Percentiles rank a stretch among this genome's conserved stretches.
These are phyloP conservation scores for Gorgonomyces haynaldii DNA, from an alignment of 192 early-diverging fungal genomes.

Conservation along the genomic window DNA sequence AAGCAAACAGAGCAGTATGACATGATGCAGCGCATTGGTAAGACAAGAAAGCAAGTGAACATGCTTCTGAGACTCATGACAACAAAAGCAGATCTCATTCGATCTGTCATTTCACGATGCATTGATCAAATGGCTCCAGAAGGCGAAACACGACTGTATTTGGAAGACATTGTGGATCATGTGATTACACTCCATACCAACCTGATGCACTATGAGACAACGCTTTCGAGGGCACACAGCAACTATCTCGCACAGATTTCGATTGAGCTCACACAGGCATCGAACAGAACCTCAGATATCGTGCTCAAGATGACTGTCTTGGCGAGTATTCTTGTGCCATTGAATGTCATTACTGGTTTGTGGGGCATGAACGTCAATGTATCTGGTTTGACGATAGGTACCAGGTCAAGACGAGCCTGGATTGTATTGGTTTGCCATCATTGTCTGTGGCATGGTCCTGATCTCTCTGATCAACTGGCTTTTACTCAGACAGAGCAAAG, in stretches of 20 bases:
- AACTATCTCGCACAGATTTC: conserved; percentile 75
- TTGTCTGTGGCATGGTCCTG: too few relatives aligned
- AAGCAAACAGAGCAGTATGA: conserved; percentile 73
- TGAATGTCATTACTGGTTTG: conserved; percentile 69
- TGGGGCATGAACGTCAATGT: conserved; percentile 41
- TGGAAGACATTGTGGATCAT: conserved; percentile 61
- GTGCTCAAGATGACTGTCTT: conserved; percentile 80
- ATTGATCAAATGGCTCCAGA: conserved; percentile 26
- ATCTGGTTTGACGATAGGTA: too few relatives aligned
- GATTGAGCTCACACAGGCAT: conserved; percentile 51
- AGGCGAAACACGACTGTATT: conserved; percentile 38
- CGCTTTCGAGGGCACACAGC: conserved; percentile 57
- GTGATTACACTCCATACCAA: conserved; percentile 58
- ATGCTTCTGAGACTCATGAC: conserved; percentile 49
- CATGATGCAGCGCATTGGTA: conserved; percentile 65
- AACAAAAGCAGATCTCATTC: conserved; percentile 61
- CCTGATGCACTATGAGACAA: conserved; percentile 61
- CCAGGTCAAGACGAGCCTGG: too few relatives aligned
- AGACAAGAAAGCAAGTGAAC: conserved; percentile 60
- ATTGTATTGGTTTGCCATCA: too few relatives aligned
- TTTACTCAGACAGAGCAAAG: too few relatives aligned
- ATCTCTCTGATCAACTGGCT: too few relatives aligned
- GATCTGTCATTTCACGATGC: conserved; percentile 52
- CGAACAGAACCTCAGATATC: conserved; percentile 76
- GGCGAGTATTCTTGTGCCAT: conserved; percentile 78